Evolutionary conservation across 495 filamentous ascomycete species (phyloP).

Genomic region (Niebla homalea): DNA sequence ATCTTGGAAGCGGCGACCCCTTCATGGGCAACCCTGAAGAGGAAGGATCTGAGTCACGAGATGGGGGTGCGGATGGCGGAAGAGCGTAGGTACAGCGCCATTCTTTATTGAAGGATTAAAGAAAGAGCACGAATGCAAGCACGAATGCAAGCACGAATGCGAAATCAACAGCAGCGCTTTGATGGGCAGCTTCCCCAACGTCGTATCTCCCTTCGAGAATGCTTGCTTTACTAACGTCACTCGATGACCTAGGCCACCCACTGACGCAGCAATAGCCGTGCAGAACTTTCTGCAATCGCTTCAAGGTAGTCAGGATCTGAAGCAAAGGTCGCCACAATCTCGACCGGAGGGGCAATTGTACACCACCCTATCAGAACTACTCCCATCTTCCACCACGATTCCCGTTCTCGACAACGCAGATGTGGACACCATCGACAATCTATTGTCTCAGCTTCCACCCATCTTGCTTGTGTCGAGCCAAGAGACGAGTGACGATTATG

Average conservation of each 20-base stretch:
- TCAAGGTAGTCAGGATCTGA: conserved; percentile 38
- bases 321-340: conserved; percentile 21
- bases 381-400: conserved; percentile 61
- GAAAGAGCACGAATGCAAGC: background rate
- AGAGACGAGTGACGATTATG: conserved; percentile 42
- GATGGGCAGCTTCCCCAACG: background rate
- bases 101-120: conserved; percentile 13
- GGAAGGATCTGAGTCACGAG: conserved; percentile 74
- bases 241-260: conserved; percentile 11
- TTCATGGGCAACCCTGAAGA: conserved; percentile 62
- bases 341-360: conserved; percentile 47
- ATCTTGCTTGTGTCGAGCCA: conserved; percentile 58
- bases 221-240: background rate
- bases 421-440: conserved; percentile 50
- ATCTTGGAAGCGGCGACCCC: conserved; percentile 13
- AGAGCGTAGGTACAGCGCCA: conserved; percentile 85
- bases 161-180: background rate
- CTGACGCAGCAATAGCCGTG: conserved; percentile 49
- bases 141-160: background rate
- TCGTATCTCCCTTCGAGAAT: background rate
- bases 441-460: conserved; percentile 65
- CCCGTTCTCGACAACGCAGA: conserved; percentile 58
- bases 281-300: conserved; percentile 83
- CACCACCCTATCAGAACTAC: conserved; percentile 77
- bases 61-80: conserved; percentile 90